Conservation (phyloP, 495 filamentous ascomycete genomes). For the Chaetomium fimeti region DNA sequence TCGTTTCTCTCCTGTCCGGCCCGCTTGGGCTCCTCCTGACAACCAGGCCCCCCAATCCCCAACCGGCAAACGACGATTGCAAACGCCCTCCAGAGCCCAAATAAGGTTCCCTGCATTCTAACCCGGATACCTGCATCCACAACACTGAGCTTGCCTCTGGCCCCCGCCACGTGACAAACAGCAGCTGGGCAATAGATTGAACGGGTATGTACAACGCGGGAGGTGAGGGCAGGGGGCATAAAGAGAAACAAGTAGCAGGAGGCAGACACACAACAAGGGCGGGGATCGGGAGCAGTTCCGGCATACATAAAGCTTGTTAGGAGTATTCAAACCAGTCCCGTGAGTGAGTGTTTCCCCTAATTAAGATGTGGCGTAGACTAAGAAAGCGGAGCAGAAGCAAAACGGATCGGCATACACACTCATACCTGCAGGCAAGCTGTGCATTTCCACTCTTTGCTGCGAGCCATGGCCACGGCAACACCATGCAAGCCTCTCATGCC, state of each 20-base stretch:
- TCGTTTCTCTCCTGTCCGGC: neutral
- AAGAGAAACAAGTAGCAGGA: neutral
- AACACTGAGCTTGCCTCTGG: neutral
- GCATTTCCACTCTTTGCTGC: neutral
- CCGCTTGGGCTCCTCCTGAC: neutral
- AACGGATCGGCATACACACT: neutral
- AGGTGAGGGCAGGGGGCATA: neutral
- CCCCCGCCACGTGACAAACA: slow-evolving; percentile 20
- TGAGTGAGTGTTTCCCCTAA: neutral
- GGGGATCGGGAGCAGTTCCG: neutral
- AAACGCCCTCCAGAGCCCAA: slow-evolving; percentile 22
- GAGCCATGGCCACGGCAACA: neutral
- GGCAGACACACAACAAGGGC: neutral
- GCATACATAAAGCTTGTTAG: neutral
- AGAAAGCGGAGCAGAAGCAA: neutral
- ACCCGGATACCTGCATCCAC: slow-evolving; percentile 13
- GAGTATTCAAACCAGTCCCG: neutral
- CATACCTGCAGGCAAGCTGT: slow-evolving; percentile 1
- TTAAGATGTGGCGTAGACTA: neutral
- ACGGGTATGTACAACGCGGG: neutral
- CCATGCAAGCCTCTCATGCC: slow-evolving; percentile 1
- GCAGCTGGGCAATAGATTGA: neutral
- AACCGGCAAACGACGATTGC: slow-evolving; percentile 5
- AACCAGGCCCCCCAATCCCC: neutral
- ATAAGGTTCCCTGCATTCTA: slow-evolving; percentile 23